Percentiles rank a stretch among this genome's conserved stretches.
Conservation (phyloP, 495 filamentous ascomycete species). For the Daldinia grandis region DNA sequence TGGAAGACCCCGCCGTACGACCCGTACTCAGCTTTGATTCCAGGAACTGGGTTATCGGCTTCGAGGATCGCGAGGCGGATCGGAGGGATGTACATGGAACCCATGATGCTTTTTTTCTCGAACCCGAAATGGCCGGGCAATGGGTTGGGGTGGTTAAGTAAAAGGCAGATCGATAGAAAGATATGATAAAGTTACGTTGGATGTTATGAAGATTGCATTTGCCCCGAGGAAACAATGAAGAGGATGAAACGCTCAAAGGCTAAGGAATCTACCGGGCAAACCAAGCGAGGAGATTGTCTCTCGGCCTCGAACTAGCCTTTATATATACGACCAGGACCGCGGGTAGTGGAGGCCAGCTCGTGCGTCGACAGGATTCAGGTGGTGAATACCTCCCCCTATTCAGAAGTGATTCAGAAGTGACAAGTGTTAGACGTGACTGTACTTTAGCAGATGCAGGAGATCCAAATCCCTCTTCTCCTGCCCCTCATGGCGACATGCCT, state of each 20-base stretch:
- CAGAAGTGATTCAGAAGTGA: slow-evolving; percentile 5
- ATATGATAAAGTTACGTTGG: neutral
- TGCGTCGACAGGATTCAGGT: neutral
- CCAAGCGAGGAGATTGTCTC: neutral
- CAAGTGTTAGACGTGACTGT: neutral
- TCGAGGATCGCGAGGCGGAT: slow-evolving; percentile 86
- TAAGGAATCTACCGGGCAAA: neutral
- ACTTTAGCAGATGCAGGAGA: slow-evolving; percentile 6
- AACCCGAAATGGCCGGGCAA: neutral
- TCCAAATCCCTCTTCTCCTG: slow-evolving; percentile 1
- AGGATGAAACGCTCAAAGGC: neutral
- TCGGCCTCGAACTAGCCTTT: neutral
- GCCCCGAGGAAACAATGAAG: slow-evolving; percentile 3
- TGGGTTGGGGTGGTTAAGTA: neutral
- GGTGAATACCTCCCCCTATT: neutral
- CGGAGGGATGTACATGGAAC: slow-evolving; percentile 51
- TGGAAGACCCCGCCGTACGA: slow-evolving; percentile 79
- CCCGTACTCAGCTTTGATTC: slow-evolving; percentile 67
- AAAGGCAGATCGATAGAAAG: neutral
- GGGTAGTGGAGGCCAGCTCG: slow-evolving; percentile 2
- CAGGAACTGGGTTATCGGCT: slow-evolving; percentile 73
- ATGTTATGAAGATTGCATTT: neutral
- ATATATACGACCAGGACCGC: neutral
- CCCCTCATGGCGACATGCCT: slow-evolving; percentile 16
- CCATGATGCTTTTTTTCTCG: slow-evolving; percentile 25